These are phyloP conservation scores for Kwoniella shandongensis DNA, from an alignment of 768 basidiomycete genomes.

Conservation along the genomic window DNA sequence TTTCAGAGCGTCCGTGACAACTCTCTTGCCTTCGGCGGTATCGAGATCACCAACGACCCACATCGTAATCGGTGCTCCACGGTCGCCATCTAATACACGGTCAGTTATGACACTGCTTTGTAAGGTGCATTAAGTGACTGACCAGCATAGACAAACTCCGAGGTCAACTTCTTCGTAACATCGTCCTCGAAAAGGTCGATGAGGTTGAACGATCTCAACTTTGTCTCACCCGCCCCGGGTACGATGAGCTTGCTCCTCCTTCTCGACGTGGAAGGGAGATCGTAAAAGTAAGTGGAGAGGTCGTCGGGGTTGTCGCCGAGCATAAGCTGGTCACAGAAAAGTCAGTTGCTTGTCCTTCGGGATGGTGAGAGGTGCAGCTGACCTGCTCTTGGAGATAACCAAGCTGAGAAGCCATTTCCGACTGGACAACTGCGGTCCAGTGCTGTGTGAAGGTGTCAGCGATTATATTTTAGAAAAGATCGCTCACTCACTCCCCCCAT, in stretches of 20 bases:
- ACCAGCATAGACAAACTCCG: constrained; percentile 69
- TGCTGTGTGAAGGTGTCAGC: constrained; percentile 56
- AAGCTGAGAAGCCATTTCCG: constrained; percentile 62
- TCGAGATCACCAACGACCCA: constrained; percentile 80
- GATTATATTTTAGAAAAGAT: not conserved
- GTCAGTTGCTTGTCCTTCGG: constrained; percentile 55
- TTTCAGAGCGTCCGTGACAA: constrained; percentile 66
- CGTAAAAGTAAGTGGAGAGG: constrained; percentile 81
- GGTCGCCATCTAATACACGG: constrained; percentile 13
- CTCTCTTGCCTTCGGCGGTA: constrained; percentile 60
- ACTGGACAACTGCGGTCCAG: constrained; percentile 66
- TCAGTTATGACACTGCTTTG: not conserved
- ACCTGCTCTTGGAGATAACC: constrained; percentile 74
- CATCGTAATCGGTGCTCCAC: constrained; percentile 48
- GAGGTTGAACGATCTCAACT: constrained; percentile 62
- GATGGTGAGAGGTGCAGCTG: constrained; percentile 4
- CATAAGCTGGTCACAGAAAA: constrained; percentile 53
- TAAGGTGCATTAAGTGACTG: constrained; percentile 30
- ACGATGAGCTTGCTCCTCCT: constrained; percentile 77
- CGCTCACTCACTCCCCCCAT: constrained; percentile 65
- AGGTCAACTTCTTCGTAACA: constrained; percentile 48
- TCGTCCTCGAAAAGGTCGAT: constrained; percentile 58
- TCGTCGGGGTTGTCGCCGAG: constrained; percentile 43
- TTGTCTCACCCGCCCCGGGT: constrained; percentile 58
- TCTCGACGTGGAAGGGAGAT: constrained; percentile 69